phyloP scores from a whole-genome alignment of 768 basidiomycete species.

The Vishniacozyma victoriae region DNA sequence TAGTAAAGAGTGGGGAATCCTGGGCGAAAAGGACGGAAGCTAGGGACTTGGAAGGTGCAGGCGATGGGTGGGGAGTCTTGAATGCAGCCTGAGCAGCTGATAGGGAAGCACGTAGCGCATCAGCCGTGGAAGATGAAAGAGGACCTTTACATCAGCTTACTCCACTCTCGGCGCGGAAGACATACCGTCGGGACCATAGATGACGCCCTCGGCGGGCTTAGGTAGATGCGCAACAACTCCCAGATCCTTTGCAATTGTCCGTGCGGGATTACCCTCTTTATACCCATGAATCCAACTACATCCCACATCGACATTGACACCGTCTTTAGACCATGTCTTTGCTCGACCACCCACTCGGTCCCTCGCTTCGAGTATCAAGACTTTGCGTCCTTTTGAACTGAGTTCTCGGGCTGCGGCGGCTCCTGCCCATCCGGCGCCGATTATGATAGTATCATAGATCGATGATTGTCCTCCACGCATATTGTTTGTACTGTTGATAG shows the following conservation, averaged over 20 bases:
- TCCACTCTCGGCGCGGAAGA: background rate
- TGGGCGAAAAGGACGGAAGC: slow-evolving; percentile 32
- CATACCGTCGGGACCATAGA: slow-evolving; percentile 37
- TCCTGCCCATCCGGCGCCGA: slow-evolving; percentile 43
- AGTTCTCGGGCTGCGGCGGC: slow-evolving; percentile 35
- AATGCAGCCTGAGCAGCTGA: slow-evolving; percentile 35
- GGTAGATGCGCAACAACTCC: slow-evolving; percentile 37
- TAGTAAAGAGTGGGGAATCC: slow-evolving; percentile 28
- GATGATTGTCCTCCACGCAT: no score
- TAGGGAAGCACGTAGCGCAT: slow-evolving; percentile 25
- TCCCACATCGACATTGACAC: slow-evolving; percentile 37
- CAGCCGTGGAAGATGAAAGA: slow-evolving; percentile 13
- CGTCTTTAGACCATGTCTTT: slow-evolving; percentile 25
- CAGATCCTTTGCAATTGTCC: slow-evolving; percentile 33
- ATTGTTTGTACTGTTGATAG: no score
- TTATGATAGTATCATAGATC: slow-evolving; percentile 37
- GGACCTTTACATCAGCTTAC: slow-evolving; percentile 11
- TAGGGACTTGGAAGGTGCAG: slow-evolving; percentile 26
- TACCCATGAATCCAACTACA: slow-evolving; percentile 47
- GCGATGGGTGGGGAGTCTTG: slow-evolving; percentile 31
- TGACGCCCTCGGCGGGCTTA: slow-evolving; percentile 29
- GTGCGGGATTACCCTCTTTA: slow-evolving; percentile 39
- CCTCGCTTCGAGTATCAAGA: slow-evolving; percentile 42
- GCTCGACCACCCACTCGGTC: slow-evolving; percentile 42
- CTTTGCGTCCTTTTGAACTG: slow-evolving; percentile 24